These are phyloP conservation scores for Umbellularia californica DNA, from an alignment of 164 flowering plant genomes.

Conservation along the genomic window DNA sequence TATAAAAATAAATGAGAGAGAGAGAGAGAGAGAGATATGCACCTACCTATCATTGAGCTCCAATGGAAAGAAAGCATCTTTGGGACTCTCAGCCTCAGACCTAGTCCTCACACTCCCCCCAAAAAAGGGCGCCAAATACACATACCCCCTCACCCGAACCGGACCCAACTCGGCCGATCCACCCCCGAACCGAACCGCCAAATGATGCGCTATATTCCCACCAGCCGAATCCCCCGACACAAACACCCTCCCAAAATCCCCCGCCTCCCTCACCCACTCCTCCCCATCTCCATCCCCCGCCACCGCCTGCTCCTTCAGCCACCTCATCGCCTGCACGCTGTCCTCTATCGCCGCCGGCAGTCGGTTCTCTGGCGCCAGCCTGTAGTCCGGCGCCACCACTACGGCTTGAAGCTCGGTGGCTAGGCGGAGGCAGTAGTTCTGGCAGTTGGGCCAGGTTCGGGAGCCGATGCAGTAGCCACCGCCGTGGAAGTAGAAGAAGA, in stretches of 20 bases:
- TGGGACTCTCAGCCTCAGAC: conserved; percentile 61
- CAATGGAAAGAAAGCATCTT: conserved; percentile 53
- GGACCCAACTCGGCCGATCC: conserved; percentile 52
- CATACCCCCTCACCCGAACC: conserved; percentile 57
- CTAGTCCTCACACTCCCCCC: conserved; percentile 51
- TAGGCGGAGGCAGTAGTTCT: conserved; percentile 60
- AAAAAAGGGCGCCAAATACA: conserved; percentile 63
- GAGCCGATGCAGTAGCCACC: conserved; percentile 82
- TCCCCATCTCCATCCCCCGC: conserved; percentile 43
- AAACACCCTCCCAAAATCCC: conserved; percentile 57
- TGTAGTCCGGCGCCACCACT: conserved; percentile 63
- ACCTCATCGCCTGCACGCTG: conserved; percentile 42
- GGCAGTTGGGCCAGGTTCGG: conserved; percentile 67
- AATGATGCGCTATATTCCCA: conserved; percentile 67
- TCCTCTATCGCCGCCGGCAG: conserved; percentile 79
- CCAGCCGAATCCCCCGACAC: conserved; percentile 79
- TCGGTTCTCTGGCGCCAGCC: conserved; percentile 71
- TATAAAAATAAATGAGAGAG: too few species aligned
- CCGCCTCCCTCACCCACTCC: conserved; percentile 45
- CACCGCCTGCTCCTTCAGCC: conserved; percentile 62
- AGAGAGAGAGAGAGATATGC: too few species aligned
- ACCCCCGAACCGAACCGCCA: conserved; percentile 40
- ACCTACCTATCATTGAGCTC: conserved; percentile 54
- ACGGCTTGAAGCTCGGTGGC: conserved; percentile 51
- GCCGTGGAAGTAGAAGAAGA: conserved; percentile 68